Base-by-base conservation (phyloP, 306 rosid genomes). In the Cicer pinnatifidum region DNA sequence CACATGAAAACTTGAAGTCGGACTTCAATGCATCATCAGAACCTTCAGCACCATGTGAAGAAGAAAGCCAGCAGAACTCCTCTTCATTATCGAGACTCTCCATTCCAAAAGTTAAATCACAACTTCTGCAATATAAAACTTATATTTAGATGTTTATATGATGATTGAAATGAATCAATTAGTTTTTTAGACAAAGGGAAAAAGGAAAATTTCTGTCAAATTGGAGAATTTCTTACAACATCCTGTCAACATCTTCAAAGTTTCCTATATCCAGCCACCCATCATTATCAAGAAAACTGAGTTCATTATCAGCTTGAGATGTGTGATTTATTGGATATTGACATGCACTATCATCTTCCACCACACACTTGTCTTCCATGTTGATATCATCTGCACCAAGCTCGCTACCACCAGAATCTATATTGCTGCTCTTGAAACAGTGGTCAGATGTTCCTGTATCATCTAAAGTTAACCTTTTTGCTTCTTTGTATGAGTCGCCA, bases 191-290 rank as follows among this genome's bases (percentile, higher is more conserved):
- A 67, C 38, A 60, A 66, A 50, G 57, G 51, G 66, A 41, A 46
- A 77, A 64, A 63, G 47, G 47, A 64, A 52, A 43, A 63, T 11
- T 57, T 66, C 40, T 35, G 44, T 77, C 64, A 51, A 74, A 69
- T 41, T 45, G 17, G 69, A 77, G 28, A 71, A 41, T 15, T 78
- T 51, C 86, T 46, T 67, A 75, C 62, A 91, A 86, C 96, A 91
- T 87, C 84, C 91, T 85, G 83, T 91, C 92, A 72, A 91, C 90
- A 51, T 91, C 97, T 79, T 89, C 97, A 79, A 91, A 91, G 62
- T 86, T 83, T 66, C 87, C 97, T 33, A 91, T 89, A 77, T 89
- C 91, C 41, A 81, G 82, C 97, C 97, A 91, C 60, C 88, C 91
- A 79, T 89, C 89, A 80, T 82, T 82, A 72, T 89, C 92, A 61